Evolutionary conservation across 306 rosid species (phyloP).

Genomic region (Citrullus colocynthis): DNA sequence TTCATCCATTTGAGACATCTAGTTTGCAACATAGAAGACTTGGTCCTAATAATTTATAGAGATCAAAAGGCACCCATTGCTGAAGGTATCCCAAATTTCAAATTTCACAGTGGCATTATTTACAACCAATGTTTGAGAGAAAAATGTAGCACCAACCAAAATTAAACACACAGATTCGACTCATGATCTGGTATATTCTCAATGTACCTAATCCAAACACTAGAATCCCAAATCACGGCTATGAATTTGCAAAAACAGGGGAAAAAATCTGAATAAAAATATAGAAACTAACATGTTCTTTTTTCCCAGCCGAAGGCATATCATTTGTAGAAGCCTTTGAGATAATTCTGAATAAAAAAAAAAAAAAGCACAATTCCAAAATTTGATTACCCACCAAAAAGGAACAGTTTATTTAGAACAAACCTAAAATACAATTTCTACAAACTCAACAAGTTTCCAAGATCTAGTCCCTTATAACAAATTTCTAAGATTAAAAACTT

Average conservation of each 20-base stretch:
- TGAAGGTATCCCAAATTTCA: no score
- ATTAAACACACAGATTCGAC: neutral
- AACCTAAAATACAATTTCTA: neutral
- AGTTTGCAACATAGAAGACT: no score
- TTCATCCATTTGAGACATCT: no score
- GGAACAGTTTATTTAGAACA: neutral
- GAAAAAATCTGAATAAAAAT: neutral
- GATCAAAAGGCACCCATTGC: no score
- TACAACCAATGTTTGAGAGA: no score
- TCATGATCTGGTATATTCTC: neutral
- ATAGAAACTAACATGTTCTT: constrained; percentile 54
- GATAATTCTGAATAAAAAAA: constrained; percentile 15
- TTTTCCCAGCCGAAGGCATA: constrained; percentile 41
- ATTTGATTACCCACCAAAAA: neutral
- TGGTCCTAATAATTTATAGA: no score
- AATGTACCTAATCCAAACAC: neutral
- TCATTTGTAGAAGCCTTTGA: constrained; percentile 48
- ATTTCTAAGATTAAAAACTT: no score
- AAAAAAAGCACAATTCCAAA: neutral
- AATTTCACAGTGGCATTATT: no score
- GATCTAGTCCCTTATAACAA: neutral
- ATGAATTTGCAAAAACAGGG: neutral
- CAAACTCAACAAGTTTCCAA: neutral
- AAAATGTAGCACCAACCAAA: no score
- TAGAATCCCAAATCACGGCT: neutral